These are phyloP conservation scores for Crithidia sp. DNA, from an alignment of 208 protist species.

Conservation along the genomic window DNA sequence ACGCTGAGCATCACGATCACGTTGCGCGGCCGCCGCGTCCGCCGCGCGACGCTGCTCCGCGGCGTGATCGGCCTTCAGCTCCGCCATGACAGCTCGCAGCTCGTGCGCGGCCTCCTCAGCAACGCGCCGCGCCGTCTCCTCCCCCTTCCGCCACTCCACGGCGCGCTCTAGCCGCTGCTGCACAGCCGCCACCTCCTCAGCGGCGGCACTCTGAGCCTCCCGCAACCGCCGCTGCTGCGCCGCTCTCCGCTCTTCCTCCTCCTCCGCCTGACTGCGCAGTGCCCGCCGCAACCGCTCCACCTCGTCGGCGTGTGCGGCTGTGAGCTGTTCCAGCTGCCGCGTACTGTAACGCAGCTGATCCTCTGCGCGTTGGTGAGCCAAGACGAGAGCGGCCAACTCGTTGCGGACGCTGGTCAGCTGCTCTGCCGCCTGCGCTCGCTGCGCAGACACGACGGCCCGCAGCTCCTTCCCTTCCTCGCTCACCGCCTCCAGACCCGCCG, in stretches of 20 bases:
- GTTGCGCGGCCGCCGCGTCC: background rate
- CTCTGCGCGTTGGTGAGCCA: slow-evolving; percentile 16
- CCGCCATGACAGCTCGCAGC: slow-evolving; percentile 12
- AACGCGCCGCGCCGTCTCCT: slow-evolving; percentile 8
- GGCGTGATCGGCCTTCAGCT: slow-evolving; percentile 2
- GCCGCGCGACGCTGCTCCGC: slow-evolving; percentile 7
- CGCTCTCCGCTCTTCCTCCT: slow-evolving; percentile 13
- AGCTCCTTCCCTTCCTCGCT: background rate
- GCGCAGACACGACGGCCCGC: slow-evolving; percentile 3
- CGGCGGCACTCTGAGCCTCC: slow-evolving; percentile 10
- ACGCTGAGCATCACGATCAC: background rate
- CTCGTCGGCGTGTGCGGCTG: slow-evolving; percentile 17
- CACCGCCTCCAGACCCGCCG: background rate
- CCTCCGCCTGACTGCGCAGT: slow-evolving; percentile 12
- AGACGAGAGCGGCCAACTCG: background rate
- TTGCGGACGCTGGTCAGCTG: background rate
- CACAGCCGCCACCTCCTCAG: slow-evolving; percentile 1
- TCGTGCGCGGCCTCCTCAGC: slow-evolving; percentile 3
- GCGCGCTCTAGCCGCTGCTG: slow-evolving; percentile 16
- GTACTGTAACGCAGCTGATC: background rate
- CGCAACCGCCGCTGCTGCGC: slow-evolving; percentile 19
- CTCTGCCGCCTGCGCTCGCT: slow-evolving; percentile 28
- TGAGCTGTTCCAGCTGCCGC: slow-evolving; percentile 9
- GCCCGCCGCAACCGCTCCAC: slow-evolving; percentile 17
- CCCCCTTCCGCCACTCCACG: background rate